Conservation (phyloP, 345 rosid genomes). For the Conringia planisiliqua region DNA sequence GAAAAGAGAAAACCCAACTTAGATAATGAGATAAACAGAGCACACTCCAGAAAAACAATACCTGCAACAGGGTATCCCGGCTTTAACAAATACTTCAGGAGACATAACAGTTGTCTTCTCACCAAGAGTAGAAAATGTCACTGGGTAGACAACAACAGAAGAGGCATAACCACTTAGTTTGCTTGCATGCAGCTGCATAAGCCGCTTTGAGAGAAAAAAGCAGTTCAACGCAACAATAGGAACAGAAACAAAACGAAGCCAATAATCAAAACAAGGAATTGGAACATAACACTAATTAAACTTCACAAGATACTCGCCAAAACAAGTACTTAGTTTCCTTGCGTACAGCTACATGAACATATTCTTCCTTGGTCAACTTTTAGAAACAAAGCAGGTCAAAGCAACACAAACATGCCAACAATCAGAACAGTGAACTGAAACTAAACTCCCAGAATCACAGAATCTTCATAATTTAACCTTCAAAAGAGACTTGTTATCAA, state of each 20-base stretch:
- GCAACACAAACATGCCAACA: not conserved
- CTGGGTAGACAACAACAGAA: constrained; percentile 37
- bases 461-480: not conserved
- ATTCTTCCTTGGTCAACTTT: not conserved
- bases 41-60: constrained; percentile 32
- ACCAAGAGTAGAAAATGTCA: constrained; percentile 83
- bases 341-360: not conserved
- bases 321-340: not conserved
- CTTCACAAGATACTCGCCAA: constrained; percentile 5
- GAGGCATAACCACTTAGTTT: constrained; percentile 10
- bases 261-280: constrained; percentile 18
- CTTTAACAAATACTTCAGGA: constrained; percentile 86
- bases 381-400: not conserved
- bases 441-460: not conserved
- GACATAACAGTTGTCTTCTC: constrained; percentile 98
- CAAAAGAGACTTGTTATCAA: not conserved
- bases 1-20: not conserved
- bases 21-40: constrained; percentile 20
- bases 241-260: constrained; percentile 6
- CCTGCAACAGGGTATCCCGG: constrained; percentile 99
- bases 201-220: not conserved
- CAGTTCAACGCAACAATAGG: not conserved
- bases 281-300: not conserved
- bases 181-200: not conserved
- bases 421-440: not conserved